Evolutionary conservation across 768 basidiomycete genomes (phyloP).

Genomic region (Agaricus bisporus): DNA sequence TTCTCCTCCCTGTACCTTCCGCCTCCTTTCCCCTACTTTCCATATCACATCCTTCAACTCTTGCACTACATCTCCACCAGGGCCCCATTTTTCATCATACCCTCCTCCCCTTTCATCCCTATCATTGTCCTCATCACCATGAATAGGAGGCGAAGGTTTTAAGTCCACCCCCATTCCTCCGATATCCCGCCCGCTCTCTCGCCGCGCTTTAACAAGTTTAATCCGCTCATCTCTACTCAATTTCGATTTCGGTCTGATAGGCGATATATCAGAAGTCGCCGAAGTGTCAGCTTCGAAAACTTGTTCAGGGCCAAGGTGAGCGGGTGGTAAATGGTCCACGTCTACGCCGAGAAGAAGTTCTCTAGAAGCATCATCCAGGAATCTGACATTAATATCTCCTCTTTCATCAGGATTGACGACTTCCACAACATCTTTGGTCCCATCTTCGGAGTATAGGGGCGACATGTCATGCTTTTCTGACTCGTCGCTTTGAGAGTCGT

Average conservation of each 20-base stretch:
- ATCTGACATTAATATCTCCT: constrained; percentile 2
- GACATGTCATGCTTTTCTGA: constrained; percentile 47
- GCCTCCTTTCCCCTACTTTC: constrained; percentile 71
- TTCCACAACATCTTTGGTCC: constrained; percentile 11
- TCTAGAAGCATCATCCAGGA: constrained; percentile 47
- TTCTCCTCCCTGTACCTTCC: constrained; percentile 34
- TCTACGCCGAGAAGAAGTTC: constrained; percentile 50
- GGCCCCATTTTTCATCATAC: constrained; percentile 54
- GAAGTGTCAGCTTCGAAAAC: constrained; percentile 73
- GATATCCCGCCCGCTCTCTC: constrained; percentile 35
- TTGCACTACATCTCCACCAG: constrained; percentile 74
- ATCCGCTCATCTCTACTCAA: constrained; percentile 75
- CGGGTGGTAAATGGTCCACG: constrained; percentile 50
- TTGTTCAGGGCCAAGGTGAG: constrained; percentile 67
- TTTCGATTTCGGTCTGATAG: constrained; percentile 55
- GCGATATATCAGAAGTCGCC: constrained; percentile 23
- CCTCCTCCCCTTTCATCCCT: neutral
- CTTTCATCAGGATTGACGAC: constrained; percentile 13
- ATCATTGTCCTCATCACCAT: constrained; percentile 11
- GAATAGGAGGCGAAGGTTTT: constrained; percentile 6
- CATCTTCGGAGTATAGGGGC: constrained; percentile 27
- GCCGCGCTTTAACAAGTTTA: constrained; percentile 43
- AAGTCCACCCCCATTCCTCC: constrained; percentile 4
- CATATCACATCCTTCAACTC: constrained; percentile 84
- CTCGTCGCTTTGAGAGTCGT: constrained; percentile 43